Evolutionary conservation across 2,329 filamentous ascomycete species (phyloP).

Genomic region (Hymenoscyphus fraxineus): DNA sequence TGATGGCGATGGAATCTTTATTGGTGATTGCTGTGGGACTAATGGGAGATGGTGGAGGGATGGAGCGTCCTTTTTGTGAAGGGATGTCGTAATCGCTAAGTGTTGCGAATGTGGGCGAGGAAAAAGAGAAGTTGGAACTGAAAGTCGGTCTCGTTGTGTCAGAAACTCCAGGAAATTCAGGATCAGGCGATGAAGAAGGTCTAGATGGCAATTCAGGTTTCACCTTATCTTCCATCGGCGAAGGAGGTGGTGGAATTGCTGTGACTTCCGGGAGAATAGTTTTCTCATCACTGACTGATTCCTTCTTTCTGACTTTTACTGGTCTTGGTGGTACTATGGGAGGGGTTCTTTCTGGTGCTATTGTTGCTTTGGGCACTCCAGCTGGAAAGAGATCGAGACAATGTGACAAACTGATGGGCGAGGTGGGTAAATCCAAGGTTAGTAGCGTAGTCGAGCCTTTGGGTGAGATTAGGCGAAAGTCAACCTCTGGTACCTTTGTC

Average conservation of each 20-base stretch:
- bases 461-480: background rate
- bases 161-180: background rate
- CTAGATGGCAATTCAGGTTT: background rate
- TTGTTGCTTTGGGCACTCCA: background rate
- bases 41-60: background rate
- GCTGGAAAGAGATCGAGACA: background rate
- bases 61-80: background rate
- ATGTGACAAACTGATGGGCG: background rate
- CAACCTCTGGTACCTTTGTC: background rate
- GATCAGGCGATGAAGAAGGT: background rate
- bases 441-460: background rate
- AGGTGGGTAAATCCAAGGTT: background rate
- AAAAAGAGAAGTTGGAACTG: conserved; percentile 3
- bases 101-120: background rate
- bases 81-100: background rate
- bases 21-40: background rate
- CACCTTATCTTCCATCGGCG: background rate
- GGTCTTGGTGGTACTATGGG: background rate
- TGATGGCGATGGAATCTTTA: background rate
- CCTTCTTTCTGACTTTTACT: background rate
- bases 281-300: background rate
- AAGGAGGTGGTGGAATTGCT: background rate
- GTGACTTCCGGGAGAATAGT: background rate
- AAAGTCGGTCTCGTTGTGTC: background rate
- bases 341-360: background rate